Base-by-base conservation (phyloP, 805 yeast species). In the Ogataea angusta region DNA sequence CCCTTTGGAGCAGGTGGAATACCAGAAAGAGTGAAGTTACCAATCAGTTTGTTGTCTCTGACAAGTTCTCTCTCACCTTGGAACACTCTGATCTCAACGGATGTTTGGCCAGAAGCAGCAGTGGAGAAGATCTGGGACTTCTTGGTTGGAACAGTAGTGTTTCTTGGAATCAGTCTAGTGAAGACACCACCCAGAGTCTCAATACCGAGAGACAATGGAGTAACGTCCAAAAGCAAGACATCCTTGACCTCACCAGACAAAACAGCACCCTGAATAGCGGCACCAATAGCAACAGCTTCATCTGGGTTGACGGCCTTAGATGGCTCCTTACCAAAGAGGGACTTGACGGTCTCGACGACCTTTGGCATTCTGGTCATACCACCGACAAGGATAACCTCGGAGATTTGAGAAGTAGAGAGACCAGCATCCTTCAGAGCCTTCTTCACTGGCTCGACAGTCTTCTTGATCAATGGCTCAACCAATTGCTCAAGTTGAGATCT, bases 11-110 rank as follows among this genome's bases (percentile, higher is more conserved):
- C 93, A 53, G 95, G 95, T 62, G 95, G 96, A 57, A 89, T 89
- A 70, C 96, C 96, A 51, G 93, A 75, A 60, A 89, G 78, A 48
- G 95, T 89, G 73, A 89, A 89, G 85, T 90, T 89, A 70, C 97
- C 97, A 67, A 89, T 86, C 67, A 90, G 79, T 76, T 90, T 89
- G 86, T 89, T 89, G 78, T 89, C 97, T 75, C 95, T 85, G 62
- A 91, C 95, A 64, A 90, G 82, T 75, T 89, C 96, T 78, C 97
- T 86, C 79, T 89, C 97, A 77, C 97, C 97, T 76, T 89, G 96
- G 96, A 87, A 90, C 47, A 89, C 97, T 75, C 96, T 84, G 73
- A 89, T 89, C 76, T 88, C 95, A 57, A 88, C 95, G 58, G 95
- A 85, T 52, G 96, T 88, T 77, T 88, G 96, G 66, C 96, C 96